phyloP scores from a whole-genome alignment of 148 eudicot genomes.

The Rheum nobile region DNA sequence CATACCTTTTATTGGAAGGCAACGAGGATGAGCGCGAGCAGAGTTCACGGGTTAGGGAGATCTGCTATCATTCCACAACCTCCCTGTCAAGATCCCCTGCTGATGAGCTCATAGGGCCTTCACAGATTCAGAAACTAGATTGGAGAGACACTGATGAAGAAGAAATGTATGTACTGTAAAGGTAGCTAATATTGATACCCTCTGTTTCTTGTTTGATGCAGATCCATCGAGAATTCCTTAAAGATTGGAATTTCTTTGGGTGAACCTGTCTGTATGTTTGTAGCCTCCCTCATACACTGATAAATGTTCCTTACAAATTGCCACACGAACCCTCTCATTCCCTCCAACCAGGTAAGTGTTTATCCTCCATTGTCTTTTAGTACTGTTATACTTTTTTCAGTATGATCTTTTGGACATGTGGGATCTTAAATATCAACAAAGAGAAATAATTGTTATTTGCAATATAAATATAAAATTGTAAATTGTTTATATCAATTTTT shows the following conservation, averaged over 20 bases:
- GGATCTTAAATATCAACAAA: too few species aligned
- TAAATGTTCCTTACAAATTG: not conserved
- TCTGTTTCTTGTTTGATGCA: not conserved
- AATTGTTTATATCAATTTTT: too few species aligned
- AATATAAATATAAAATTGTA: too few species aligned
- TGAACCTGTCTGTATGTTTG: not conserved
- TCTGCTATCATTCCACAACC: not conserved
- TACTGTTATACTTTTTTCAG: too few species aligned
- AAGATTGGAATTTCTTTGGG: not conserved
- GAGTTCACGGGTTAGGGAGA: not conserved
- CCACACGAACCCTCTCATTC: not conserved
- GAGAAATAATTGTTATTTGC: too few species aligned
- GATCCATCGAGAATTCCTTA: not conserved
- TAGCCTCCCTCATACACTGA: not conserved
- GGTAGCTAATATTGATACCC: not conserved
- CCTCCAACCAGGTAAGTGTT: too few species aligned
- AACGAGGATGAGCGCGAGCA: not conserved
- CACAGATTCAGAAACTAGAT: not conserved
- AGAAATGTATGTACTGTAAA: not conserved
- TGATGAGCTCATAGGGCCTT: not conserved
- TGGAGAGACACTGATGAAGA: slow-evolving; percentile 1
- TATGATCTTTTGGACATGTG: too few species aligned
- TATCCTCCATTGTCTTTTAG: too few species aligned
- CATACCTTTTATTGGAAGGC: not conserved
- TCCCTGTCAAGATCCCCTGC: not conserved